Evolutionary conservation across 192 early-diverging fungal species (phyloP), one percentile per base, ranked within the genome.

Genomic region (Mortierella alpina): DNA sequence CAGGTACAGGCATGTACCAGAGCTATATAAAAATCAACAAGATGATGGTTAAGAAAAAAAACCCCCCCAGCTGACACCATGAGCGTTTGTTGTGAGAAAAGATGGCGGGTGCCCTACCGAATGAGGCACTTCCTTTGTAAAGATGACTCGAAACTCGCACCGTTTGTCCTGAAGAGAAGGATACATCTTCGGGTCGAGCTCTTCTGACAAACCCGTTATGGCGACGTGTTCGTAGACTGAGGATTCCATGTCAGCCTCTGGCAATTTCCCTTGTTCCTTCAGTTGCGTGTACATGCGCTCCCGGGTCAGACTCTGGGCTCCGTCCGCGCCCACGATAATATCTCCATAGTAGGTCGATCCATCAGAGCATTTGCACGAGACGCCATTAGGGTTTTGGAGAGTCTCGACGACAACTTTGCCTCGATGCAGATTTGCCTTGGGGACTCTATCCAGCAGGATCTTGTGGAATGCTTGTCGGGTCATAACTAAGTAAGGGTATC

Each of bases 291-390:
- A 76, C 67, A 76, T 56, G 22, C 66, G 41, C 8, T 76, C 54
- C 40, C 74, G 74, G 12, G 74, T 76, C 61, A 44, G 45, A 39
- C 66, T 68, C n/a, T 76, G 53, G 1, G 74, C 60, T 1, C 74
- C 74, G 23, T 76, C 74, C n/a, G 74, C 74, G 2, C 74, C 74
- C 2, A 76, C 60, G 39, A 76, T 63, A 20, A 76, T 76, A 18
- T 76, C 74, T 8, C 74, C 67, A 56, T 69, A 76, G 55, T 76
- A 76, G 0, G 74, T 69, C 5, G 61, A 59, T 49, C 67, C 74
- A 48, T 76, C 74, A 1, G 74, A 63, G 18, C 74, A 76, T 44
- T 68, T 61, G 53, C 74, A 76, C 1, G 61, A 65, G 39, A 69
- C 74, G 15, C 74, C 74, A 41, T 69, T 63, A 8, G 53, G 61